Base-by-base conservation (phyloP, 257 asterid genomes). In the Solanum virginianum region DNA sequence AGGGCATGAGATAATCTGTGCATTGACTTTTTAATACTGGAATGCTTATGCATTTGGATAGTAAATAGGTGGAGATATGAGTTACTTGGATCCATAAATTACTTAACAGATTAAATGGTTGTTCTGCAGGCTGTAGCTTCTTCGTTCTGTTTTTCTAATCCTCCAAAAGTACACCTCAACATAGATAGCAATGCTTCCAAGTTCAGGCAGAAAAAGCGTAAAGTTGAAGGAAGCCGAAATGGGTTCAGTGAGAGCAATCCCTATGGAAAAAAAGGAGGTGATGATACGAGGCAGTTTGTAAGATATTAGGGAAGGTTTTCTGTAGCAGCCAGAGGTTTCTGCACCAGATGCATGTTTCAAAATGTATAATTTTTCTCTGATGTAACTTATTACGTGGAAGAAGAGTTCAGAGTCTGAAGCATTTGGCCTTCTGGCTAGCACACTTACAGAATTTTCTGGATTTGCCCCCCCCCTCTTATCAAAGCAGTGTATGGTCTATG, bases 121-220 rank as follows among this genome's bases (percentile, higher is more conserved):
- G 18, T 75, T 83, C 53, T 80, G 87, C 93, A 96, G 99, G 98
- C 93, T 43, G 98, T 97, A 89, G 98, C 99, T 85, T 91, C 98
- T 71, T 97, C 99, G 7, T 97, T 97, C 90, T 94, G 98, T 80
- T 92, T 95, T 80, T 82, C 91, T 3, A 90, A 90, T 79, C 99
- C 98, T 72, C 98, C 99, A 13, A 91, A 89, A 83, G 95, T 94
- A 47, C 90, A 89, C 90, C 39, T 97, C 62, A 93, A 93, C 91
- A 92, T 95, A 55, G 98, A 94, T 85, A 97, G 98, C 84, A 97
- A 83, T 9, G 93, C 95, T 0, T 92, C 98, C 87, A 97, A 93
- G 91, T 93, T 90, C 86, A 85, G 97, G 90, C 93, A 92, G 90
- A 94, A 92, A 57, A 55, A 80, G 56, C 92, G 86, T 16, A 88